Evolutionary conservation across 345 rosid species (phyloP).

Genomic region (Capsella bursapastoris): DNA sequence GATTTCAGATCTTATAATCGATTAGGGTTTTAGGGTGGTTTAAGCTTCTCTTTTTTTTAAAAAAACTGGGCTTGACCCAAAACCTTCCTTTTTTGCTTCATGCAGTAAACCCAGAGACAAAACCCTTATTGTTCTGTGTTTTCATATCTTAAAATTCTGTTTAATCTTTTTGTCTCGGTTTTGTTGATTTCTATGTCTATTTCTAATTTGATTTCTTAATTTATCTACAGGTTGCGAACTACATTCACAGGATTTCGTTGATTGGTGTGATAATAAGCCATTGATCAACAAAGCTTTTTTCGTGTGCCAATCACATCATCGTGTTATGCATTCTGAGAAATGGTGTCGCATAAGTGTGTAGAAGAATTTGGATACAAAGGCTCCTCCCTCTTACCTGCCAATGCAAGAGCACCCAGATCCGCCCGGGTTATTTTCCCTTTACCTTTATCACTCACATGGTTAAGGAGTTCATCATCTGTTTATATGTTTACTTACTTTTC

Average conservation of each 20-base stretch:
- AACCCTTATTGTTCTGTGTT: background rate
- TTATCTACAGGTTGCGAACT: slow-evolving; percentile 16
- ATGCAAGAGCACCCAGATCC: slow-evolving; percentile 88
- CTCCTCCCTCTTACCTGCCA: slow-evolving; percentile 78
- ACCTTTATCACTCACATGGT: background rate
- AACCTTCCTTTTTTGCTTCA: background rate
- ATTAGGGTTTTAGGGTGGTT: slow-evolving; percentile 44
- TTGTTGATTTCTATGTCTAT: background rate
- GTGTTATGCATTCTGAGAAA: slow-evolving; percentile 63
- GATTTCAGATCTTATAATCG: slow-evolving; percentile 15
- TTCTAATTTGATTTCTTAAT: background rate
- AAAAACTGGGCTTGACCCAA: slow-evolving; percentile 10
- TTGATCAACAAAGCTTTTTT: slow-evolving; percentile 19
- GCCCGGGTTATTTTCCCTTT: slow-evolving; percentile 68
- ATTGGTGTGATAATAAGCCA: slow-evolving; percentile 23
- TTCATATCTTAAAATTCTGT: background rate
- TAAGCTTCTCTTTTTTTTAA: slow-evolving; percentile 20
- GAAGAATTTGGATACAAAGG: slow-evolving; percentile 71
- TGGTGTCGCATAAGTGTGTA: slow-evolving; percentile 69
- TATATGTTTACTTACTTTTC: background rate
- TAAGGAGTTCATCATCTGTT: background rate
- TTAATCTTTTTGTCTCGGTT: background rate
- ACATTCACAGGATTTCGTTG: slow-evolving; percentile 9
- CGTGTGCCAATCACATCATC: slow-evolving; percentile 15
- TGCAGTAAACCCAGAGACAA: background rate